Evolutionary conservation across 2,329 filamentous ascomycete species (phyloP), one percentile per base, ranked within the genome.

Genomic region (Fusarium pilosicola): DNA sequence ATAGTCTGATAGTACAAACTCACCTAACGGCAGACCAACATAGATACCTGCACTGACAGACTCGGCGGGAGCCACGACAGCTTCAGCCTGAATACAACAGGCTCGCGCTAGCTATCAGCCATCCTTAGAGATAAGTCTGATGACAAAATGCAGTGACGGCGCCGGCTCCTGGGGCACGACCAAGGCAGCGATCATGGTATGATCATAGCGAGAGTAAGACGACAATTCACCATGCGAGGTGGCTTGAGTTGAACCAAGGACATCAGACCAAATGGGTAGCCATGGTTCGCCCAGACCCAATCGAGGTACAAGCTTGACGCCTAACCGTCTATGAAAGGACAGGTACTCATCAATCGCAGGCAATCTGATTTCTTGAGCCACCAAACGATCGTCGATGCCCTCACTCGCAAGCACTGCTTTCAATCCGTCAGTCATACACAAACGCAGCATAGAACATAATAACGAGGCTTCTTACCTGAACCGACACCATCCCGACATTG

Each of bases 391-490:
- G 10, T 46, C 41, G 30, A 56, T 26, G 18, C 51, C 36, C 22
- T 57, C 48, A 36, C n/a, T 38, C 24, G 28, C 36, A 61, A 44
- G 39, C 56, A 36, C 71, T 74, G 32, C 52, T 74, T 74, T 39
- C 41, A 58, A 63, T 39, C 26, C 52, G 49, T 74, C 51, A 74
- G 71, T 74, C 68, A 71, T 60, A 74, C 71, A 28, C 59, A 69
- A 74, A 72, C 56, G 52, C 36, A 59, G 17, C 48, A 71, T 46
- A 34, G 48, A 30, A 36, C n/a, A 42, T 46, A 12, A 38, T 6
- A 54, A 42, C 14, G 7, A 59, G 46, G 34, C 36, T 59, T 28
- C 71, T 72, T 48, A 74, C 68, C 63, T 69, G 13, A 26, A 26
- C 24, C 46, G 44, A 13, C 41, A 57, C 46, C 54, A 18, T 24